Evolutionary conservation across 2,329 filamentous ascomycete genomes (phyloP).

Genomic region (Thermothelomyces thermophilus): DNA sequence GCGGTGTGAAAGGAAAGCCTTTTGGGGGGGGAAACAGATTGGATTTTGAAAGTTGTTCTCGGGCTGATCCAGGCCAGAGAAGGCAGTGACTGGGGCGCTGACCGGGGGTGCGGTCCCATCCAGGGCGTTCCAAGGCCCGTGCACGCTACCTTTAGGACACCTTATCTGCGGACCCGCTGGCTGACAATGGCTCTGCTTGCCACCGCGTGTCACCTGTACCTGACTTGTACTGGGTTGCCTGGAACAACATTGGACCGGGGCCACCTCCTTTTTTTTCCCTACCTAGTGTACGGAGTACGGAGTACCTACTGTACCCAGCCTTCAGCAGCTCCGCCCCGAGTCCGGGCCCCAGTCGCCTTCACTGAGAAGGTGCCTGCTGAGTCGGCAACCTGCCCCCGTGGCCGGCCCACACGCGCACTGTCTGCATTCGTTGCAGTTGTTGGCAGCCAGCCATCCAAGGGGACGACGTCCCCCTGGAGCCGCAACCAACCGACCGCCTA

Average conservation of each 20-base stretch:
- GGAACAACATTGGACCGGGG: constrained; percentile 24
- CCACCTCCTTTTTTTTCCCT: constrained; percentile 13
- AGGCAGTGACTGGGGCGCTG: constrained; percentile 17
- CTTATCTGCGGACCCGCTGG: constrained; percentile 12
- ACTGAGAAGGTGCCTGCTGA: not conserved
- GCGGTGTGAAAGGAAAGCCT: constrained; percentile 26
- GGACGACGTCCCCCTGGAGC: not conserved
- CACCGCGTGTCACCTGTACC: constrained; percentile 11
- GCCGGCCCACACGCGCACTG: not conserved
- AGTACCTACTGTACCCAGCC: too few relatives aligned
- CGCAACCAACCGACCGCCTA: not conserved
- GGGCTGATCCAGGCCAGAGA: constrained; percentile 21
- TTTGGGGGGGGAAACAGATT: constrained; percentile 22
- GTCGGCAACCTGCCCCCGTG: not conserved
- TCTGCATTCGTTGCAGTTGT: not conserved
- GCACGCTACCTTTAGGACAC: constrained; percentile 15
- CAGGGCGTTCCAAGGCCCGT: constrained; percentile 9
- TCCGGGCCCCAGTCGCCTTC: not conserved
- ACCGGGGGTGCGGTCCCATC: constrained; percentile 9
- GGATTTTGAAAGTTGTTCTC: constrained; percentile 30
- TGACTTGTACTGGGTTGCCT: constrained; percentile 13
- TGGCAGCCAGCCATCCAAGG: not conserved
- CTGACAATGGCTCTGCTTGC: constrained; percentile 1
- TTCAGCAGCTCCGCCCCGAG: too few relatives aligned
- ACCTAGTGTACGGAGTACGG: too few relatives aligned